These are phyloP conservation scores for Gossypium bickii DNA, from an alignment of 345 rosid genomes.

Conservation along the genomic window DNA sequence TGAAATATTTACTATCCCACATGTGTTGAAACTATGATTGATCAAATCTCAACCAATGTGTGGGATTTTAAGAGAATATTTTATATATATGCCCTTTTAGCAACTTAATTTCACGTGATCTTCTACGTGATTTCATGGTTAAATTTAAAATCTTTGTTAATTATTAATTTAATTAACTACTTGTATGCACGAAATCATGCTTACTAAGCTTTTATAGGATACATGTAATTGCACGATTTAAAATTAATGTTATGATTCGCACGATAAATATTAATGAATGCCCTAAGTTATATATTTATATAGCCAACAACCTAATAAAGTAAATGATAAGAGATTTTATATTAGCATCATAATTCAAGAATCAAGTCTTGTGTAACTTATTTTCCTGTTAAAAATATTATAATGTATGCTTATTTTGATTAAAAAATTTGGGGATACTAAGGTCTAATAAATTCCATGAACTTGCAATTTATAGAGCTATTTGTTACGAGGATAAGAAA, in stretches of 20 bases:
- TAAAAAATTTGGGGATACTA: no score
- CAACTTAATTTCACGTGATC: conserved; percentile 23
- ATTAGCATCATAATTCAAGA: no score
- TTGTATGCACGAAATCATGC: conserved; percentile 15
- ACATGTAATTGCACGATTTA: not conserved
- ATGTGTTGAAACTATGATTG: conserved; percentile 40
- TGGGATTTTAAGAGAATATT: not conserved
- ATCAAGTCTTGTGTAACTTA: no score
- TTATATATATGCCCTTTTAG: conserved; percentile 9
- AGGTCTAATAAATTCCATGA: no score
- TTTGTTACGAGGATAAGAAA: no score
- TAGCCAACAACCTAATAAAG: no score
- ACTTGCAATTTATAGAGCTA: no score
- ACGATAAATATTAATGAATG: not conserved
- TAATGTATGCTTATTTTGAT: no score
- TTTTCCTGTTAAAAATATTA: no score
- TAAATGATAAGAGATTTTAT: no score
- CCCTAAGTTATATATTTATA: not conserved
- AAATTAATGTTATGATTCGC: not conserved
- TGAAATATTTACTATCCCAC: conserved; percentile 34
- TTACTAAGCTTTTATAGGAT: not conserved
- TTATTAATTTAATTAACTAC: not conserved
- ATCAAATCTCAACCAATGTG: conserved; percentile 19
- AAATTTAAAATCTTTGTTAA: not conserved
- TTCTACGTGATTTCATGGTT: conserved; percentile 4